Evolutionary conservation across 768 basidiomycete genomes (phyloP).

Genomic region (Hydnomerulius pinastri): DNA sequence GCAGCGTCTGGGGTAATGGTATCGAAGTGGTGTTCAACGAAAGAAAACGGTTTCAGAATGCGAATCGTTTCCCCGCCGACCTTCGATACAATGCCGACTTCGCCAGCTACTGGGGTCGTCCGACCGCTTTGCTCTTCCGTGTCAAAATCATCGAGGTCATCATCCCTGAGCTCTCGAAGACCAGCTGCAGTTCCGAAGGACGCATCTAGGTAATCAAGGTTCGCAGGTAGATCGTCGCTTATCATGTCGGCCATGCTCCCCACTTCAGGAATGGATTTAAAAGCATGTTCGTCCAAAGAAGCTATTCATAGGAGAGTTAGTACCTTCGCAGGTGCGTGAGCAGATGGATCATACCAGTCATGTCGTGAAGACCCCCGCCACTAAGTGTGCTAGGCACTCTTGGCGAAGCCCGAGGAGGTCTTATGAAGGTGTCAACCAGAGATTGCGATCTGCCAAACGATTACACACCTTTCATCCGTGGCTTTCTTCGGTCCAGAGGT

Average conservation of each 20-base stretch:
- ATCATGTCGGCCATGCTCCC: slow-evolving; percentile 87
- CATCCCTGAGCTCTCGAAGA: slow-evolving; percentile 68
- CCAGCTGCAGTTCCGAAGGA: slow-evolving; percentile 81
- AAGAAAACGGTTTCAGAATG: slow-evolving; percentile 65
- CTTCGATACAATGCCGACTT: slow-evolving; percentile 53
- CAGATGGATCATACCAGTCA: slow-evolving; percentile 29
- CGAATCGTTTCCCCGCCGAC: slow-evolving; percentile 86
- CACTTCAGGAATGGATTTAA: slow-evolving; percentile 71
- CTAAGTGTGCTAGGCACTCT: slow-evolving; percentile 8
- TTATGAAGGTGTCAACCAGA: slow-evolving; percentile 7
- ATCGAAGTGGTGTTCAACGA: slow-evolving; percentile 76
- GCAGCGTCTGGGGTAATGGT: slow-evolving; percentile 57
- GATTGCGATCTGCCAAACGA: neutral
- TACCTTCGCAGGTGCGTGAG: neutral
- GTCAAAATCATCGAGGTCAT: slow-evolving; percentile 72
- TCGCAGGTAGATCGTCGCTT: slow-evolving; percentile 86
- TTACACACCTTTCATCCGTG: slow-evolving; percentile 27
- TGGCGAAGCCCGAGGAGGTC: slow-evolving; percentile 6
- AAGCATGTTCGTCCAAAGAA: slow-evolving; percentile 83
- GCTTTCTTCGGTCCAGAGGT: slow-evolving; percentile 41
- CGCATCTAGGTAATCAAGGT: slow-evolving; percentile 83
- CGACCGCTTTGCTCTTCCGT: slow-evolving; percentile 20
- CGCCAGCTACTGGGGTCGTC: slow-evolving; percentile 20
- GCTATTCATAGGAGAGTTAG: slow-evolving; percentile 38
- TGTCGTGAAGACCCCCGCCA: slow-evolving; percentile 12